Evolutionary conservation across 2,329 filamentous ascomycete species (phyloP).

Genomic region (Aspergillus carbonarius): DNA sequence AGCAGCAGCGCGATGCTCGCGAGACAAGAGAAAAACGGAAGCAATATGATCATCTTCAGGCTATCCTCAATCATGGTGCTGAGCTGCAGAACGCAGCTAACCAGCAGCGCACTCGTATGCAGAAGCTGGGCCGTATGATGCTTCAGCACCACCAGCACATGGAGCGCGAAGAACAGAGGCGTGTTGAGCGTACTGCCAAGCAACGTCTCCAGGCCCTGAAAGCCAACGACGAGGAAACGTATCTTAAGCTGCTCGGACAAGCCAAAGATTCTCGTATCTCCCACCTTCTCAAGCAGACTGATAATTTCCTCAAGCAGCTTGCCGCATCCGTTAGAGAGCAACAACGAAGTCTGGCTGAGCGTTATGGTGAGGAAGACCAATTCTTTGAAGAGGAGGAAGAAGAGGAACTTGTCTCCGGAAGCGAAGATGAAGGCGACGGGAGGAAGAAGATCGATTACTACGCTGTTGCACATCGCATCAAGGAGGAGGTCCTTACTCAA

Average conservation of each 20-base stretch:
- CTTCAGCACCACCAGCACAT: slow-evolving; percentile 88
- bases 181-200: slow-evolving; percentile 95
- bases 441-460: slow-evolving; percentile 94
- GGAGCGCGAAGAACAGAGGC: slow-evolving; percentile 98
- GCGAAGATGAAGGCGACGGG: slow-evolving; percentile 61
- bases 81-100: slow-evolving; percentile 70
- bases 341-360: slow-evolving; percentile 77
- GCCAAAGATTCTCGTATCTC: slow-evolving; percentile 99
- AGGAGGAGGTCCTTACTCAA: slow-evolving; percentile 84
- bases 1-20: slow-evolving; percentile 93
- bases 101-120: slow-evolving; percentile 69
- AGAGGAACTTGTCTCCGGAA: slow-evolving; percentile 65
- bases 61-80: slow-evolving; percentile 76
- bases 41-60: slow-evolving; percentile 85
- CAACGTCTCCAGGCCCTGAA: slow-evolving; percentile 98
- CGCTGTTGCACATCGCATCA: slow-evolving; percentile 91
- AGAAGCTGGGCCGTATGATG: slow-evolving; percentile 90
- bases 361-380: slow-evolving; percentile 67
- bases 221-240: slow-evolving; percentile 98
- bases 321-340: slow-evolving; percentile 92
- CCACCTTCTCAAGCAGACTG: slow-evolving; percentile 92
- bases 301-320: slow-evolving; percentile 94
- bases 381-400: slow-evolving; percentile 62
- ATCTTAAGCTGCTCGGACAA: slow-evolving; percentile 94
- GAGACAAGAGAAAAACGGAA: slow-evolving; percentile 98